Evolutionary conservation across 208 protist species (phyloP), one percentile per base, ranked within the genome.

Genomic region (Wallacemonas sp.): DNA sequence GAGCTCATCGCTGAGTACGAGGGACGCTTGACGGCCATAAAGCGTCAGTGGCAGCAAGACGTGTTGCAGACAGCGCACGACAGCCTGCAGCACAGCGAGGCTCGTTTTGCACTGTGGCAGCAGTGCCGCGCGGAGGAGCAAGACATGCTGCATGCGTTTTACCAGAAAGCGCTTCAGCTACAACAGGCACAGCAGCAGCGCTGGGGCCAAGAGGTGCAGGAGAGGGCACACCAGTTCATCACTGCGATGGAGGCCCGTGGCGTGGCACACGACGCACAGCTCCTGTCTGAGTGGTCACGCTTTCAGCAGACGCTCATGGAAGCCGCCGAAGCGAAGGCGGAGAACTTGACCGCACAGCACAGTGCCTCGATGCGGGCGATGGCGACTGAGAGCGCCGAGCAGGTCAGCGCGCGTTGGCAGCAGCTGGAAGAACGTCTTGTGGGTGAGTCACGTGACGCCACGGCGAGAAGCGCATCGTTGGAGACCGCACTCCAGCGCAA

Each of bases 21-120:
- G 30, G 42, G 62, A 9, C 15, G 51, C n/a, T 46, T 58, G 0
- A 33, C n/a, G 12, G 55, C 63, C 26, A 44, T 38, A 24, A 21
- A 70, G 39, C 30, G 30, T 15, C 45, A 62, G 19, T 45, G 46
- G 38, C 51, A 63, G 45, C 45, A 61, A 46, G 22, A n/a, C 24
- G 62, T 63, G 64, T 17, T 46, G 21, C 0, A 27, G 31, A 19
- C 70, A 26, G 26, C 58, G 17, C 28, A 62, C 19, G 28, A 28
- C 0, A 61, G 70, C 21, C 46, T 68, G 30, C 61, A 41, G 53
- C 36, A 54, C 28, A 68, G 66, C 14, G 61, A 68, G 12, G 36
- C 44, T 2, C 75, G 69, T 1, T 31, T 31, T 31, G 33, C 46
- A 9, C 56, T 64, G 36, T 26, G 67, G 62, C 53, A 53, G 14